phyloP scores from a whole-genome alignment of 176 grass and related monocot species.

The Tuctoria greenei region DNA sequence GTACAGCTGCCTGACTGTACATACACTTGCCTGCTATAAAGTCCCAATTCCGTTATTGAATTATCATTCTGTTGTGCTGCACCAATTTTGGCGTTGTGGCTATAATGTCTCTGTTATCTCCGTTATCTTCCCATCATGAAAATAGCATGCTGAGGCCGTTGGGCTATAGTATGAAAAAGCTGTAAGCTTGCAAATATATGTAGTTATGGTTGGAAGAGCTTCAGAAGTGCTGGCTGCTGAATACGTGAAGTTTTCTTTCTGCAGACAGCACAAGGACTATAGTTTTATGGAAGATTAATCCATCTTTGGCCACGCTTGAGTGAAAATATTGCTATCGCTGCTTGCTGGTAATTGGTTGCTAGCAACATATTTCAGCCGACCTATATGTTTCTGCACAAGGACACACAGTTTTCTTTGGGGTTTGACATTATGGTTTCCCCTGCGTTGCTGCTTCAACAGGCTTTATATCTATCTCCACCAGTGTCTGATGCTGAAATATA shows the following conservation, averaged over 20 bases:
- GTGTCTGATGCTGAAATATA: slow-evolving; percentile 10
- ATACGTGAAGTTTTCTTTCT: background rate
- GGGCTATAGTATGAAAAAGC: slow-evolving; percentile 6
- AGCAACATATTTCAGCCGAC: slow-evolving; percentile 21
- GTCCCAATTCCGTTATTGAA: slow-evolving; percentile 17
- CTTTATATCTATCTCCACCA: slow-evolving; percentile 8
- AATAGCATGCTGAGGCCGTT: slow-evolving; percentile 1
- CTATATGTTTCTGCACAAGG: slow-evolving; percentile 13
- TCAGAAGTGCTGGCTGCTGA: slow-evolving; percentile 29
- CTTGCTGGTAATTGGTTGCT: slow-evolving; percentile 26
- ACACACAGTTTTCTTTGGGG: background rate
- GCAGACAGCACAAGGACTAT: slow-evolving; percentile 22
- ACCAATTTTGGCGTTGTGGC: background rate
- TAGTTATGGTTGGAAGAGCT: slow-evolving; percentile 15
- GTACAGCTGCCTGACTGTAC: slow-evolving; percentile 49
- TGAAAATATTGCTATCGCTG: slow-evolving; percentile 11
- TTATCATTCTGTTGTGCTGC: slow-evolving; percentile 5
- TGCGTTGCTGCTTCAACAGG: slow-evolving; percentile 12
- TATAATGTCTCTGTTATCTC: slow-evolving; percentile 16
- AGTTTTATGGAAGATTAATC: slow-evolving; percentile 28
- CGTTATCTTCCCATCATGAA: background rate
- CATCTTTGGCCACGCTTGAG: slow-evolving; percentile 13
- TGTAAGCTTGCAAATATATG: slow-evolving; percentile 3
- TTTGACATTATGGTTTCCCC: background rate
- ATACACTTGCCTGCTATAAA: slow-evolving; percentile 31